Evolutionary conservation across 164 flowering plant species (phyloP).

Genomic region (Liquidambar formosana): DNA sequence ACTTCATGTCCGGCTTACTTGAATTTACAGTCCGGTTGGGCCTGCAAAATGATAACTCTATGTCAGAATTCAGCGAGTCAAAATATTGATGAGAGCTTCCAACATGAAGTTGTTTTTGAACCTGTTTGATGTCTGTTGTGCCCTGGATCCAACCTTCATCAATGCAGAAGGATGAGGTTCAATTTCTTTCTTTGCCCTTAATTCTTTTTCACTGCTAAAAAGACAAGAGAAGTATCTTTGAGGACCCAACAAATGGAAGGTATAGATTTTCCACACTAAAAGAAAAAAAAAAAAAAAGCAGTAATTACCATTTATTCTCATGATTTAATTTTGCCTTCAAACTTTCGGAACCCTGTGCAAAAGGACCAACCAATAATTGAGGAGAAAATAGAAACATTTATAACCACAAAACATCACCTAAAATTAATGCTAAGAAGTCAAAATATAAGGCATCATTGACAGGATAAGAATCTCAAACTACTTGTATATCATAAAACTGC

Average conservation of each 20-base stretch:
- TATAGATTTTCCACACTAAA: background rate
- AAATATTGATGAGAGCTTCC: background rate
- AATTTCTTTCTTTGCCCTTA: slow-evolving; percentile 30
- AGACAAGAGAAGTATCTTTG: slow-evolving; percentile 8
- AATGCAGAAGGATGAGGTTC: slow-evolving; percentile 25
- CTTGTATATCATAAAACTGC: background rate
- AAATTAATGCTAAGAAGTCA: background rate
- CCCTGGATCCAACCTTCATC: slow-evolving; percentile 32
- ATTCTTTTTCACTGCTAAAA: slow-evolving; percentile 33
- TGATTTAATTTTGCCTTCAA: slow-evolving; percentile 26
- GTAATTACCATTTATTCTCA: slow-evolving; percentile 46
- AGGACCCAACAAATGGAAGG: background rate
- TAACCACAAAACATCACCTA: background rate
- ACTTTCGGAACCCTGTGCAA: slow-evolving; percentile 36
- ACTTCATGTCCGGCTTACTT: slow-evolving; percentile 25
- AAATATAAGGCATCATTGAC: background rate
- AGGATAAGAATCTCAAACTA: background rate
- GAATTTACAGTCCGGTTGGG: slow-evolving; percentile 24
- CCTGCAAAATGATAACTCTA: slow-evolving; percentile 26
- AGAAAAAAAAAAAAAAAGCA: background rate
- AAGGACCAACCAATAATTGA: slow-evolving; percentile 1
- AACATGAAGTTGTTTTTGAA: slow-evolving; percentile 12
- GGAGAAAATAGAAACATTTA: background rate
- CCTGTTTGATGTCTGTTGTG: slow-evolving; percentile 41
- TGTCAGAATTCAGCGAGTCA: background rate